These are phyloP conservation scores for Leccinum variabile DNA, from an alignment of 1,284 basidiomycete species.

Conservation along the genomic window DNA sequence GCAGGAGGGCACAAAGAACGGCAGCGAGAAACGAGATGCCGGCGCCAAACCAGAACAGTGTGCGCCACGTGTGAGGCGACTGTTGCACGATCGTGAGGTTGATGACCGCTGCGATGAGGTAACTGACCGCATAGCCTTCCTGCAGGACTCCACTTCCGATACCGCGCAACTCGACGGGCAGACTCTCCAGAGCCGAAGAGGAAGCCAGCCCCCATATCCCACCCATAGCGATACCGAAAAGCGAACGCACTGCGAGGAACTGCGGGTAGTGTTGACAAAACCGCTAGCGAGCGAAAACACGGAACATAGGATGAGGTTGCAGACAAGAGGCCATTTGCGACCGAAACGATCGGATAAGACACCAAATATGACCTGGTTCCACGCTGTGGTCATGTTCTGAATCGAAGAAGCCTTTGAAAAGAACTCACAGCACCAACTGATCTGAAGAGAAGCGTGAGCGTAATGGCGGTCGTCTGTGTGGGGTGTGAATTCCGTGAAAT, in stretches of 20 bases:
- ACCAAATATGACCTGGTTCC: too few relatives aligned
- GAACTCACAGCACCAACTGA: slow-evolving; percentile 73
- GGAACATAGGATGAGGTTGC: slow-evolving; percentile 73
- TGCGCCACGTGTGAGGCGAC: slow-evolving; percentile 54
- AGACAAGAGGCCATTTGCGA: slow-evolving; percentile 88
- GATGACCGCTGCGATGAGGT: slow-evolving; percentile 65
- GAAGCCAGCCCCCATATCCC: slow-evolving; percentile 80
- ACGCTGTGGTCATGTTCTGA: too few relatives aligned
- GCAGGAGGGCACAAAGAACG: slow-evolving; percentile 67
- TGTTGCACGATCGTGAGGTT: slow-evolving; percentile 73
- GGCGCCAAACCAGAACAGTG: slow-evolving; percentile 67
- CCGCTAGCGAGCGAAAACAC: slow-evolving; percentile 78
- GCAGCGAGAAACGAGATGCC: slow-evolving; percentile 72
- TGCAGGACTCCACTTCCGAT: slow-evolving; percentile 84
- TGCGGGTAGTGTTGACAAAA: slow-evolving; percentile 68
- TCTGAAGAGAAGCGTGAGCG: slow-evolving; percentile 89
- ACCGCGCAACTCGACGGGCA: slow-evolving; percentile 86
- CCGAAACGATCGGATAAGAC: slow-evolving; percentile 50
- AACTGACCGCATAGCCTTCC: slow-evolving; percentile 72
- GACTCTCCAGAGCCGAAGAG: slow-evolving; percentile 70
- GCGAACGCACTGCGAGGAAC: slow-evolving; percentile 72
- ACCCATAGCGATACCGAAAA: slow-evolving; percentile 89
- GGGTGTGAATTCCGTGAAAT: slow-evolving; percentile 1
- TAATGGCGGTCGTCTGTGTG: slow-evolving; percentile 77
- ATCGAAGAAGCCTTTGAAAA: not conserved